Evolutionary conservation across 345 rosid genomes (phyloP).

Genomic region (Linum lewisii): DNA sequence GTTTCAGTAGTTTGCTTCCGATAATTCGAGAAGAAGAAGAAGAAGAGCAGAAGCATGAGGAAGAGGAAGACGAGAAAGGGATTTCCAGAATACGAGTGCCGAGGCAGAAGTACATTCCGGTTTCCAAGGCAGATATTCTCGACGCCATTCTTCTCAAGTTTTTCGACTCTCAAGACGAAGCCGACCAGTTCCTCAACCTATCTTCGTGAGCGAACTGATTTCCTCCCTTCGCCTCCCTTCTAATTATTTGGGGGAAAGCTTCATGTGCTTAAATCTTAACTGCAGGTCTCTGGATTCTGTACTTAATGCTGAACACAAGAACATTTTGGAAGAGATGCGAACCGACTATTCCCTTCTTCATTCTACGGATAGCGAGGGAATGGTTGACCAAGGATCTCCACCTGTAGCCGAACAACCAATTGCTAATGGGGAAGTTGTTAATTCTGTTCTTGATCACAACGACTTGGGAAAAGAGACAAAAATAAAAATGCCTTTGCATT

Average conservation of each 20-base stretch:
- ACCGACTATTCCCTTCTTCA: slow-evolving; percentile 42
- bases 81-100: slow-evolving; percentile 62
- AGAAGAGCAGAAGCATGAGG: slow-evolving; percentile 17
- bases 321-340: slow-evolving; percentile 69
- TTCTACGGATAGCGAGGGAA: slow-evolving; percentile 26
- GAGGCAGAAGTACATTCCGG: slow-evolving; percentile 61
- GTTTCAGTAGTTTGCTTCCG: background rate
- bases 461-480: slow-evolving; percentile 15
- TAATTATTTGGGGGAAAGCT: background rate
- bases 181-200: slow-evolving; percentile 47
- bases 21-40: slow-evolving; percentile 13
- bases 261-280: background rate
- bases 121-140: slow-evolving; percentile 66
- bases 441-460: slow-evolving; percentile 7
- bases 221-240: background rate
- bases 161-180: slow-evolving; percentile 43
- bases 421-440: slow-evolving; percentile 16
- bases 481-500: slow-evolving; percentile 22
- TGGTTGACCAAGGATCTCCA: slow-evolving; percentile 2
- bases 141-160: slow-evolving; percentile 42
- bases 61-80: slow-evolving; percentile 31
- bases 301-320: slow-evolving; percentile 83
- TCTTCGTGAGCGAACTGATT: slow-evolving; percentile 45
- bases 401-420: slow-evolving; percentile 18
- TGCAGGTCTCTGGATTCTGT: slow-evolving; percentile 75